Percentiles rank a stretch among this genome's conserved stretches.
Conservation (phyloP, 192 early-diverging fungal genomes). For the Coemansia sp. region DNA sequence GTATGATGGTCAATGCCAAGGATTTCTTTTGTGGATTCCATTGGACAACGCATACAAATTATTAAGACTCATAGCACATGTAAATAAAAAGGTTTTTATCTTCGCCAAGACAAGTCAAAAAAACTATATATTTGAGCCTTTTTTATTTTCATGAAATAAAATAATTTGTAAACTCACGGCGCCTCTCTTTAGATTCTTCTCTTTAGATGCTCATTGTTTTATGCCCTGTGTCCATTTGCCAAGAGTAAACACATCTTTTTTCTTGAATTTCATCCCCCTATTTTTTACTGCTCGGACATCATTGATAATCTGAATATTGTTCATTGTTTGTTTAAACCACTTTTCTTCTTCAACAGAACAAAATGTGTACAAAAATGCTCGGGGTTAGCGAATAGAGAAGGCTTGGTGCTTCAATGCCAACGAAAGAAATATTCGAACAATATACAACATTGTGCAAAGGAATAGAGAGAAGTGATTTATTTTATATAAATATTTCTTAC, state of each 20-base stretch:
- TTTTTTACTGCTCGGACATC: neutral
- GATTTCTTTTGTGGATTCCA: conserved; percentile 1
- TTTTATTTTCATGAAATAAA: neutral
- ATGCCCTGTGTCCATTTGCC: neutral
- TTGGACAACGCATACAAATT: neutral
- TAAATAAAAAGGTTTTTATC: neutral
- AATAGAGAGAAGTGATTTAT: too few relatives aligned
- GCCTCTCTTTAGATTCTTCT: neutral
- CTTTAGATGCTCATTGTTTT: neutral
- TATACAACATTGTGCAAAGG: too few relatives aligned
- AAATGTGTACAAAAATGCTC: too few relatives aligned
- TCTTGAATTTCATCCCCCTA: too few relatives aligned
- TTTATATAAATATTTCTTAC: too few relatives aligned
- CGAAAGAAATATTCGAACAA: too few relatives aligned
- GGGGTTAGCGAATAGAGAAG: too few relatives aligned
- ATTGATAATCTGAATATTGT: neutral
- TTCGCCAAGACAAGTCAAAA: neutral
- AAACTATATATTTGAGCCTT: neutral
- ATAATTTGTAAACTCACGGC: neutral
- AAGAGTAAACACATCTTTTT: too few relatives aligned
- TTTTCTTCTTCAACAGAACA: too few relatives aligned
- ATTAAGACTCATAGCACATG: neutral
- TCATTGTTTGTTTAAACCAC: neutral
- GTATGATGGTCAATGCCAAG: neutral
- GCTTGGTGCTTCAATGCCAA: too few relatives aligned